Evolutionary conservation across 257 asterid genomes (phyloP).

Genomic region (Lantana camara): DNA sequence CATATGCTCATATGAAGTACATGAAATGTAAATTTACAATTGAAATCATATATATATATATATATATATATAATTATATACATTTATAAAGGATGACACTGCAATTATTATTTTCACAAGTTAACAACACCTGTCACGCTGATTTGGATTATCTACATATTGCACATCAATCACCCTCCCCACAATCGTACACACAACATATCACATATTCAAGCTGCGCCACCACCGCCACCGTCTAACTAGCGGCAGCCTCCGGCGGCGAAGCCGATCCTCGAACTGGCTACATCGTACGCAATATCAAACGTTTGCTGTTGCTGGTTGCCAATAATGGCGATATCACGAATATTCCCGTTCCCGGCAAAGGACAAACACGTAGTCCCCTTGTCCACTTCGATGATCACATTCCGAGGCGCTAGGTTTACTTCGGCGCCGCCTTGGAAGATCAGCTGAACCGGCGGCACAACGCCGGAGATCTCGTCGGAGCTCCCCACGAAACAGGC

Average conservation of each 20-base stretch:
- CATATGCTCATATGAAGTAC: no score
- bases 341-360: constrained; percentile 35
- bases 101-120: no score
- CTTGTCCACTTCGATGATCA: constrained; percentile 46
- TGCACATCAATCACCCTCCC: constrained; percentile 18
- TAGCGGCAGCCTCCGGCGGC: constrained; percentile 55
- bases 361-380: constrained; percentile 59
- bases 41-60: no score
- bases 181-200: background rate
- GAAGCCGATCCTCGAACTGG: constrained; percentile 49
- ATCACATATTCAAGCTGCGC: constrained; percentile 1
- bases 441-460: constrained; percentile 41
- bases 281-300: constrained; percentile 46
- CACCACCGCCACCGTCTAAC: constrained; percentile 2
- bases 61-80: no score
- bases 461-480: constrained; percentile 28
- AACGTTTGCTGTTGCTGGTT: constrained; percentile 59
- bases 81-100: no score
- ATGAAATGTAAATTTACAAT: no score
- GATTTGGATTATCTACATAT: constrained; percentile 20
- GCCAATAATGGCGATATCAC: constrained; percentile 44
- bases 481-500: constrained; percentile 47
- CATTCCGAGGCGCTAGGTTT: constrained; percentile 35
- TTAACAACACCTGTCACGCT: no score
- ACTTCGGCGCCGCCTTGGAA: constrained; percentile 53